Evolutionary conservation across 441 rosid species (phyloP).

Genomic region (Populus hybrid): DNA sequence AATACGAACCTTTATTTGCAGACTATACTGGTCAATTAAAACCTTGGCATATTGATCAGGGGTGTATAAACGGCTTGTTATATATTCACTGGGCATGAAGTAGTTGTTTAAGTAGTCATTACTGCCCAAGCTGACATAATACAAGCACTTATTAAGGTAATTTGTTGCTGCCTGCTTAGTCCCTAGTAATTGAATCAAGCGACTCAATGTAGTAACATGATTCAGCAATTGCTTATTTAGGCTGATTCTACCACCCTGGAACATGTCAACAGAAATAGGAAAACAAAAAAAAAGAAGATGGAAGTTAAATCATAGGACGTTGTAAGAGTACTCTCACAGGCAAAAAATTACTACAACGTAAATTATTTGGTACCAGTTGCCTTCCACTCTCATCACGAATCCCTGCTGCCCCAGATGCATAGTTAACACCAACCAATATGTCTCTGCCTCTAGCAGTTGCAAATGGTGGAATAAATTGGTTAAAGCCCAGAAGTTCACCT

Average conservation of each 20-base stretch:
- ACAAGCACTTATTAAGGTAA: constrained; percentile 15
- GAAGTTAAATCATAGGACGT: too few species aligned
- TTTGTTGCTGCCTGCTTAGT: not conserved
- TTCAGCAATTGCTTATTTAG: not conserved
- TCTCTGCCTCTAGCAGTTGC: not conserved
- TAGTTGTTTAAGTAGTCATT: too few species aligned
- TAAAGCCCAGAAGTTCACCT: constrained; percentile 4
- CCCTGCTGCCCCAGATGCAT: constrained; percentile 21
- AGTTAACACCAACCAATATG: constrained; percentile 16
- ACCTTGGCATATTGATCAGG: constrained; percentile 17
- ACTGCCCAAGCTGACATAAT: too few species aligned
- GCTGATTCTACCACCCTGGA: not conserved
- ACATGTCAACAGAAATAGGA: too few species aligned
- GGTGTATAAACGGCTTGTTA: constrained; percentile 4
- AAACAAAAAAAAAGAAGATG: too few species aligned
- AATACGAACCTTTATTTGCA: constrained; percentile 5
- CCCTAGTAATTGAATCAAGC: constrained; percentile 4
- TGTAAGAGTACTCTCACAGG: too few species aligned
- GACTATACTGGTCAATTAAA: constrained; percentile 7
- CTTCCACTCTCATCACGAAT: not conserved
- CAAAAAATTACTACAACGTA: too few species aligned
- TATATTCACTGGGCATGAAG: not conserved
- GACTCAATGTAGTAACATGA: not conserved
- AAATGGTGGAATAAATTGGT: constrained; percentile 1
- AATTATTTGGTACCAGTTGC: too few species aligned